These are phyloP conservation scores for peach (Prunus persica) DNA, from an alignment of 306 rosid genomes.

Conservation along the genomic window Prunus_persica_NCBIv2 NC_034014.1:8288001-8288500, in stretches of 20 bases:
- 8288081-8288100: conserved; percentile 63
- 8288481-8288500: neutral
- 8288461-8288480: neutral
- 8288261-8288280: neutral
- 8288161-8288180: neutral
- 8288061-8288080: conserved; percentile 79
- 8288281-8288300: neutral
- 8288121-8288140: neutral
- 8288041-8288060: conserved; percentile 77
- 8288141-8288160: neutral
- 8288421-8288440: too few relatives aligned
- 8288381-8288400: neutral
- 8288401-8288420: too few relatives aligned
- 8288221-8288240: neutral
- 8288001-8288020: conserved; percentile 97
- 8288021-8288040: conserved; percentile 93
- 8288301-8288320: neutral
- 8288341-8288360: neutral
- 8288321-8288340: neutral
- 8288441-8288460: too few relatives aligned
- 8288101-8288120: conserved; percentile 23
- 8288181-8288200: neutral
- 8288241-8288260: neutral
- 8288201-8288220: neutral
- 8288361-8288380: neutral